phyloP scores from a whole-genome alignment of 2,329 filamentous ascomycete species.

The Aspergillus sp. region DNA sequence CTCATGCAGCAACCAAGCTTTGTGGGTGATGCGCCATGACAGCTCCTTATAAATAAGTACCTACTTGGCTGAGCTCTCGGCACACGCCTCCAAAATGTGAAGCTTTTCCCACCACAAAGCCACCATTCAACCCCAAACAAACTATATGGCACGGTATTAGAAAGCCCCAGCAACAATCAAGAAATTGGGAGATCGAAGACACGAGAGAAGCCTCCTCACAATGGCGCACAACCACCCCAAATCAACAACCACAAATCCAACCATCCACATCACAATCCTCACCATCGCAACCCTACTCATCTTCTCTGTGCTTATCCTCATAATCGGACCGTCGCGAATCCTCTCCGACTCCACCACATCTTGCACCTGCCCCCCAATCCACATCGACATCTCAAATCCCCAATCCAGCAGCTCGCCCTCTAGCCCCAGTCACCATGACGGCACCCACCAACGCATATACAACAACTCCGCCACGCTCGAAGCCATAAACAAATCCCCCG shows the following conservation, averaged over 20 bases:
- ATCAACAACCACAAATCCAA: neutral
- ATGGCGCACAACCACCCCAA: neutral
- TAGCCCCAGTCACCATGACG: neutral
- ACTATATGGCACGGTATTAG: too few species aligned
- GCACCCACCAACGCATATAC: neutral
- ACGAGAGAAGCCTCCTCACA: neutral
- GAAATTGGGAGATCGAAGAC: neutral
- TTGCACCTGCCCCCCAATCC: neutral
- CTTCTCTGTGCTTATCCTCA: slow-evolving; percentile 4
- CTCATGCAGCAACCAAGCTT: neutral
- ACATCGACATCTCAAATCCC: neutral
- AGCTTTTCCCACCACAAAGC: neutral
- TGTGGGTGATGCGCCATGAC: neutral
- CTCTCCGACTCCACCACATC: neutral
- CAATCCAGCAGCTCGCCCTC: neutral
- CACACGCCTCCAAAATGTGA: neutral
- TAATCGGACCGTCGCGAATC: slow-evolving; percentile 1
- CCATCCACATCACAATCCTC: slow-evolving; percentile 5
- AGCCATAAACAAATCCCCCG: neutral
- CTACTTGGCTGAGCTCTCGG: neutral
- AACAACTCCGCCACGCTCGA: neutral
- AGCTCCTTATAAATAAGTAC: neutral
- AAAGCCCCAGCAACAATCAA: neutral
- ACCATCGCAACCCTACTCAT: slow-evolving; percentile 8
- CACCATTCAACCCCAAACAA: neutral